Percentiles rank a stretch among this genome's conserved stretches.
Conservation (phyloP, 2,329 filamentous ascomycete genomes). For the Colletotrichum plurivorum region DNA sequence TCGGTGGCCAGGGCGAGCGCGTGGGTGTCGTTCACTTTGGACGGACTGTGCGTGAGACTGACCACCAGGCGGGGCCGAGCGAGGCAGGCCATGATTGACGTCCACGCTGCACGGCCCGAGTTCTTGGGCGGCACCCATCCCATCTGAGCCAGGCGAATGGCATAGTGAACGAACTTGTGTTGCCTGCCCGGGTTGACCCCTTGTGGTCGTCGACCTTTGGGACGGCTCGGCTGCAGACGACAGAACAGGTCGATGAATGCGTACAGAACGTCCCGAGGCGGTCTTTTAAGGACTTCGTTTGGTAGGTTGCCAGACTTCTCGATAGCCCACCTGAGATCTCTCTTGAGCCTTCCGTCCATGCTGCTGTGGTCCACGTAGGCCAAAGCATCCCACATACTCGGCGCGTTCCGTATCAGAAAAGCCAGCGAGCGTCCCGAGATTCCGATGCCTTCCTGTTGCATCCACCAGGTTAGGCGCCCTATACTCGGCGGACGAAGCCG, state of each 20-base stretch:
- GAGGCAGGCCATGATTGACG: conserved; percentile 26
- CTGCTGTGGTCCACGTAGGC: conserved; percentile 47
- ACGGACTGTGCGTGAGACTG: neutral
- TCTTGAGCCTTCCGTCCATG: conserved; percentile 14
- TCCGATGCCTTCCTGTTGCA: conserved; percentile 64
- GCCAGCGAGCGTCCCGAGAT: conserved; percentile 41
- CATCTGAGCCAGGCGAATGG: conserved; percentile 20
- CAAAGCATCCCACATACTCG: conserved; percentile 42
- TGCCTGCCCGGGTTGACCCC: neutral
- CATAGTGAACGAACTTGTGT: conserved; percentile 19
- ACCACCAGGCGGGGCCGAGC: conserved; percentile 30
- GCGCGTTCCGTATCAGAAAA: conserved; percentile 30
- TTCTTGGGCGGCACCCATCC: neutral
- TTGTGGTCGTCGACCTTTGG: neutral
- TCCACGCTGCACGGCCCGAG: conserved; percentile 27
- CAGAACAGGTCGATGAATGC: conserved; percentile 32
- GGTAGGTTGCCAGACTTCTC: neutral
- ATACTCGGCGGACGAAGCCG: conserved; percentile 73
- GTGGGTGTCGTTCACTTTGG: conserved; percentile 7
- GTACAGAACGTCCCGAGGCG: conserved; percentile 50
- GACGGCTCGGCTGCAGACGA: conserved; percentile 24
- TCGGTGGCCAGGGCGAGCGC: conserved; percentile 21
- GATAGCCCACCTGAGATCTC: neutral
- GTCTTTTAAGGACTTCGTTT: neutral
- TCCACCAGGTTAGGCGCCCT: conserved; percentile 70